Evolutionary conservation across 176 grass and related monocot genomes (phyloP).

Genomic region (Oryza rufipogon): DNA sequence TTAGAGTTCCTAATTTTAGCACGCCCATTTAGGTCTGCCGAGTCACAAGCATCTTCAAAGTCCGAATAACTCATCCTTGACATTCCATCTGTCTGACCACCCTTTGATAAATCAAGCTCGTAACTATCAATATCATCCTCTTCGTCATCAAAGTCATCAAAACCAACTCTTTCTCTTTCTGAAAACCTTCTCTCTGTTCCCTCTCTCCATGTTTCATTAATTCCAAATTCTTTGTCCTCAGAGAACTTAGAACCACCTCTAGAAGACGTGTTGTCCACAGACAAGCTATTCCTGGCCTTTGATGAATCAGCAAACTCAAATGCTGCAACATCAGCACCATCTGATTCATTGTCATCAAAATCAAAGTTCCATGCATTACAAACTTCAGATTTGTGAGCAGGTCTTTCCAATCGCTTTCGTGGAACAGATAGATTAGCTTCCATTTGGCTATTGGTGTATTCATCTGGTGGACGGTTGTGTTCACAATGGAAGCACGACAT

Average conservation of each 20-base stretch:
- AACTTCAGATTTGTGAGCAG: constrained; percentile 65
- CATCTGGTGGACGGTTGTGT: constrained; percentile 78
- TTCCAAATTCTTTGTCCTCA: constrained; percentile 44
- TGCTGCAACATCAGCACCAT: constrained; percentile 93
- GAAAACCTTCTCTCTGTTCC: constrained; percentile 43
- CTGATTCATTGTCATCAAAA: constrained; percentile 97
- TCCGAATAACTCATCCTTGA: constrained; percentile 77
- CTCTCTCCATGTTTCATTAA: constrained; percentile 37
- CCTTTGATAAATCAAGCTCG: constrained; percentile 68
- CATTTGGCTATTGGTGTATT: constrained; percentile 72
- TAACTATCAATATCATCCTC: constrained; percentile 91
- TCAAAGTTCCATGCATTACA: constrained; percentile 91
- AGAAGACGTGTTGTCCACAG: constrained; percentile 31
- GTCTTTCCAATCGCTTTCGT: constrained; percentile 52
- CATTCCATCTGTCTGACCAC: constrained; percentile 57
- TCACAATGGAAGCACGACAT: constrained; percentile 98
- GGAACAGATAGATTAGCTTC: constrained; percentile 53
- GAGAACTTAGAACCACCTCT: constrained; percentile 47
- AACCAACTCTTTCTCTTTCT: constrained; percentile 60
- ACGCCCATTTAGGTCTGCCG: constrained; percentile 54
- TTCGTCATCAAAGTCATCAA: constrained; percentile 97
- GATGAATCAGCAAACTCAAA: constrained; percentile 92
- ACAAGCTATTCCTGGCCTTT: constrained; percentile 45
- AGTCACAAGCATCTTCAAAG: constrained; percentile 66
- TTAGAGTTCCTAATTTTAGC: constrained; percentile 47